Evolutionary conservation across 768 basidiomycete species (phyloP), one percentile per base, ranked within the genome.

Genomic region (Coprinopsis sp.): DNA sequence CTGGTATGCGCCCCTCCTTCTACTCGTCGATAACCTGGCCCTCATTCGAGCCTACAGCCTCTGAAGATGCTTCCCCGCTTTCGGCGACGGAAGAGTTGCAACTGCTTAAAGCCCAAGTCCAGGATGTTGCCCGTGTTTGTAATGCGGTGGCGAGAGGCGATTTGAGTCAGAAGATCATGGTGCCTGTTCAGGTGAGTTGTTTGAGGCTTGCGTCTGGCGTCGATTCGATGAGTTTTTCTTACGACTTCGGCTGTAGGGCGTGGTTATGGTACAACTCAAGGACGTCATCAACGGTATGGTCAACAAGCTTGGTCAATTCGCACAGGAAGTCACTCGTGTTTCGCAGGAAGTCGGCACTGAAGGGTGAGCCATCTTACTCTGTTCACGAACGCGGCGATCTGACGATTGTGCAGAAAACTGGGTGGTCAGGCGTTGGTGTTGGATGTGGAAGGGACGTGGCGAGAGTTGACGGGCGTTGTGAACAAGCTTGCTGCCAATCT

Each of bases 391-490:
- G 43, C 29, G 13, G 18, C 42, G 46, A 45, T 21, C 24, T 21
- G 23, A 18, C 37, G 29, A 8, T 31, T 18, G 6, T 24, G 16
- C 59, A 91, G 91, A 2, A 87, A 88, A 78, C 71, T 92, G 43
- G 90, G 90, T 38, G 89, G 88, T 12, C 89, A 92, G 57, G 90
- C 91, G 21, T 72, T 85, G 49, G 91, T 94, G 14, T 64, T 87
- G 22, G 89, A 91, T 48, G 91, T 92, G 39, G 87, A 92, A 70
- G 91, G 91, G 22, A 88, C 87, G n/a, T 91, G 88, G 88, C 76
- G 82, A 33, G 84, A 91, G 63, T 66, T 90, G 46, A 91, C 88
- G 0, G 84, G 81, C 50, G 84, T 87, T 37, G 87, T 90, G 59
- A 90, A 90, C 67, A 85, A 86, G 60, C 65, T 90, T 53, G 85